Conservation (phyloP, 2,329 filamentous ascomycete species). For the Teratosphaeria zuluensis region DNA sequence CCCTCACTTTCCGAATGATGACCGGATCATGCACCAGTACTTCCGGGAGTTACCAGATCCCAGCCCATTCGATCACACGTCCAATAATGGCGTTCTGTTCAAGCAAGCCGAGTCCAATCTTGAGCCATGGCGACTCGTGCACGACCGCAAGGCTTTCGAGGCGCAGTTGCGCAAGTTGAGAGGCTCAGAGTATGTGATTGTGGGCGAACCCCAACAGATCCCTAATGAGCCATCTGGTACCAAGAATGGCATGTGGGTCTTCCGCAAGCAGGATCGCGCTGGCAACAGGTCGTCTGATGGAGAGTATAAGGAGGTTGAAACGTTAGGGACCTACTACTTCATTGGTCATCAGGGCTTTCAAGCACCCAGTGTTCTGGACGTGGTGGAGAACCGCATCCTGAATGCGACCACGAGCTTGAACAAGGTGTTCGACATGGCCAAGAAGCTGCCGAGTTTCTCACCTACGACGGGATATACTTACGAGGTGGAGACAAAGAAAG, state of each 20-base stretch:
- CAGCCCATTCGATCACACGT: slow-evolving; percentile 43
- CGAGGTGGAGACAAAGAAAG: slow-evolving; percentile 30
- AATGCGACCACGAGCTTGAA: slow-evolving; percentile 47
- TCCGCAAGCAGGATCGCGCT: slow-evolving; percentile 48
- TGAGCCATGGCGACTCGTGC: slow-evolving; percentile 40
- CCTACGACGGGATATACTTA: slow-evolving; percentile 53
- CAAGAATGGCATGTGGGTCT: slow-evolving; percentile 48
- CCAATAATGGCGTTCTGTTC: slow-evolving; percentile 50
- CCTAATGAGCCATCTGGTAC: slow-evolving; percentile 21
- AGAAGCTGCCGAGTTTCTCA: slow-evolving; percentile 46
- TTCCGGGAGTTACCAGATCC: slow-evolving; percentile 52
- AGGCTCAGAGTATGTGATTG: slow-evolving; percentile 52
- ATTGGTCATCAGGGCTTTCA: slow-evolving; percentile 53
- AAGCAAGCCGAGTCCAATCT: slow-evolving; percentile 43
- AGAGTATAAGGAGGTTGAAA: slow-evolving; percentile 19
- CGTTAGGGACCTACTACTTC: slow-evolving; percentile 51
- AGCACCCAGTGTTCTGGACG: slow-evolving; percentile 50
- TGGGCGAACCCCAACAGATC: slow-evolving; percentile 45
- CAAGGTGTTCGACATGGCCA: slow-evolving; percentile 45
- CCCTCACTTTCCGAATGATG: slow-evolving; percentile 16
- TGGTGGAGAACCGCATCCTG: slow-evolving; percentile 45
- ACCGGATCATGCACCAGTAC: slow-evolving; percentile 48
- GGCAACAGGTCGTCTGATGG: slow-evolving; percentile 26
- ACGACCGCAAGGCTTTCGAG: slow-evolving; percentile 49
- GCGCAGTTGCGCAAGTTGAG: slow-evolving; percentile 42